Evolutionary conservation across 2,329 filamentous ascomycete genomes (phyloP).

Genomic region (Pseudocercospora macadamiae): DNA sequence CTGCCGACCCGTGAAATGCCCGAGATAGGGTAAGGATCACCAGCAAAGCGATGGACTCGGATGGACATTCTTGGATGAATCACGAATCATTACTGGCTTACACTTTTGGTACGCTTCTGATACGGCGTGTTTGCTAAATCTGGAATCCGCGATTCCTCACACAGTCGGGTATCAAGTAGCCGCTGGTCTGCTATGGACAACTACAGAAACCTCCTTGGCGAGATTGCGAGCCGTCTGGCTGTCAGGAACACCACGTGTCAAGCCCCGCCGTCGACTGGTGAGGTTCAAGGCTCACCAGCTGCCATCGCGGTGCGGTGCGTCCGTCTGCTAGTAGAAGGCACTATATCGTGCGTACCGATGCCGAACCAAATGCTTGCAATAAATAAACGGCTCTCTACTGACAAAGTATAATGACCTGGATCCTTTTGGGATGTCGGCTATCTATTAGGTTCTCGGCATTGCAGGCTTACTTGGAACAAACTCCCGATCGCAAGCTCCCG

Average conservation of each 20-base stretch:
- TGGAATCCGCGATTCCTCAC: too few species aligned
- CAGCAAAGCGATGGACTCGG: neutral
- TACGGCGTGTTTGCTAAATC: neutral
- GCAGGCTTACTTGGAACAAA: neutral
- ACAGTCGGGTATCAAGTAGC: too few species aligned
- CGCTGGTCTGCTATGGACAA: too few species aligned
- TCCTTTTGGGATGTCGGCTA: neutral
- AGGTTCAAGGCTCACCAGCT: slow-evolving; percentile 5
- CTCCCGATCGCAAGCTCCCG: slow-evolving; percentile 7
- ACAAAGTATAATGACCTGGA: neutral
- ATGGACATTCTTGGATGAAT: neutral
- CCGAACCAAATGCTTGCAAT: neutral
- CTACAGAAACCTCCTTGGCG: neutral
- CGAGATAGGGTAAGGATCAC: slow-evolving; percentile 6
- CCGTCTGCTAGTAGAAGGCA: neutral
- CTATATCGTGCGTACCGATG: slow-evolving; percentile 4
- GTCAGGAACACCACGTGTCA: slow-evolving; percentile 10
- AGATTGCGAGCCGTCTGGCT: neutral
- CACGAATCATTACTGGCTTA: neutral
- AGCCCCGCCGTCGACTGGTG: neutral
- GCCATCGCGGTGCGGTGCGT: slow-evolving; percentile 4
- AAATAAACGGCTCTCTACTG: slow-evolving; percentile 4
- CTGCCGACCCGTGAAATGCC: slow-evolving; percentile 9
- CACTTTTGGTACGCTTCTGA: neutral
- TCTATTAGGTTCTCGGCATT: slow-evolving; percentile 3